A percentile compares a stretch with the other conserved stretches of the same genome.
phyloP scores from a whole-genome alignment of 345 rosid genomes.

The Cardiospermum halicacabum region DNA sequence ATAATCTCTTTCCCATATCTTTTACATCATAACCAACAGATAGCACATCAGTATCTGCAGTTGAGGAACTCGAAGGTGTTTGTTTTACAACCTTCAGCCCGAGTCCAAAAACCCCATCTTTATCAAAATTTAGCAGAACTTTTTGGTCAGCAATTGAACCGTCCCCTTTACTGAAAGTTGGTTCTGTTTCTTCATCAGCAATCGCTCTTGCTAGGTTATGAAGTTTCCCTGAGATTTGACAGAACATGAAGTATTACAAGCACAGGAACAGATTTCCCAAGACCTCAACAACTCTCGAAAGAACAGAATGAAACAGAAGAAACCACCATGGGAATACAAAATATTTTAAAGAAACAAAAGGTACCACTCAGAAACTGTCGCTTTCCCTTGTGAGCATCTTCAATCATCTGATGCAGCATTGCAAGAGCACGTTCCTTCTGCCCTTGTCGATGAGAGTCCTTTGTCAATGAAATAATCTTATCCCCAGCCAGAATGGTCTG shows the following conservation, averaged over 20 bases:
- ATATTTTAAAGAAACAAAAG: slow-evolving; percentile 11
- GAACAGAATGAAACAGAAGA: slow-evolving; percentile 17
- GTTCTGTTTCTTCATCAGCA: slow-evolving; percentile 83
- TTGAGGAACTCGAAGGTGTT: slow-evolving; percentile 36
- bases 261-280: slow-evolving; percentile 10
- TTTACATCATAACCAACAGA: slow-evolving; percentile 53
- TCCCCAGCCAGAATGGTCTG: slow-evolving; percentile 70
- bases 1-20: slow-evolving; percentile 71
- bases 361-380: slow-evolving; percentile 96
- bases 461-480: slow-evolving; percentile 42
- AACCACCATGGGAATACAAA: slow-evolving; percentile 9
- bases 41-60: slow-evolving; percentile 42
- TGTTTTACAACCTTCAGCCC: slow-evolving; percentile 64
- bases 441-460: slow-evolving; percentile 70
- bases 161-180: slow-evolving; percentile 42
- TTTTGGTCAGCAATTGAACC: slow-evolving; percentile 33
- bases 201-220: slow-evolving; percentile 96
- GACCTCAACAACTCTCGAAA: slow-evolving; percentile 1
- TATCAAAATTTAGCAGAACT: slow-evolving; percentile 38
- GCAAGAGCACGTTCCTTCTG: slow-evolving; percentile 90
- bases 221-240: slow-evolving; percentile 67
- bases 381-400: slow-evolving; percentile 97
- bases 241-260: slow-evolving; percentile 24
- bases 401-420: slow-evolving; percentile 90
- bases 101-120: slow-evolving; percentile 84